Base-by-base conservation (phyloP, 306 rosid genomes). In the Luffa acutangula region DNA sequence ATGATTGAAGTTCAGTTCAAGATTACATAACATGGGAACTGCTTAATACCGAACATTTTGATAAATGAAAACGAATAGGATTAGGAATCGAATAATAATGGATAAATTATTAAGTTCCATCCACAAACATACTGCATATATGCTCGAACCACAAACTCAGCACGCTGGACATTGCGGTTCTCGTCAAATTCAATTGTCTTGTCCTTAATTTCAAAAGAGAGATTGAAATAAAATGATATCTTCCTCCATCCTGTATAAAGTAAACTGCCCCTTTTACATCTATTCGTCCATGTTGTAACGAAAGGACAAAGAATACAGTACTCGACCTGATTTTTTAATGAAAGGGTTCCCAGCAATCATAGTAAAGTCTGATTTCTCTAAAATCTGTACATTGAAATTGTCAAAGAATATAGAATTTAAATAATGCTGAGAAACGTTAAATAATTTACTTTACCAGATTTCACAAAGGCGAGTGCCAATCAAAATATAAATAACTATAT, bases 111-210 rank as follows among this genome's bases (percentile, higher is more conserved):
- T 58, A 77, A 79, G 73, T 65, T 5, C 45, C 72, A 85, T 83
- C 57, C 66, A 31, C 37, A 78, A 85, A 48, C 96, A 81, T 89
- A 94, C 98, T 91, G 98, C 98, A 94, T 94, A 85, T 82, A 85
- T 70, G 98, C 97, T 63, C 97, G 95, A 88, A 88, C 87, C 76
- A 92, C 92, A 83, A 94, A 94, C 81, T 94, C 98, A 33, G 98
- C 98, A 48, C 97, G 93, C 78, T 78, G 90, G 84, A 92, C 98
- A 70, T 94, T 94, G 39, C 90, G 95, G 60, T 86, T 79, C 54
- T 93, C 93, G 75, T 94, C 98, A 83, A 91, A 91, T 82, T 94
- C 98, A 77, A 94, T 92, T 62, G 79, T 87, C 89, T 86, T 94
- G 84, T 94, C 98, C 83, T 89, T 89, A 76, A 94, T 92, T 88